These are phyloP conservation scores for cucumber (Cucumis sativus) DNA, from an alignment of 306 rosid species.

Conservation along the genomic window DNA sequence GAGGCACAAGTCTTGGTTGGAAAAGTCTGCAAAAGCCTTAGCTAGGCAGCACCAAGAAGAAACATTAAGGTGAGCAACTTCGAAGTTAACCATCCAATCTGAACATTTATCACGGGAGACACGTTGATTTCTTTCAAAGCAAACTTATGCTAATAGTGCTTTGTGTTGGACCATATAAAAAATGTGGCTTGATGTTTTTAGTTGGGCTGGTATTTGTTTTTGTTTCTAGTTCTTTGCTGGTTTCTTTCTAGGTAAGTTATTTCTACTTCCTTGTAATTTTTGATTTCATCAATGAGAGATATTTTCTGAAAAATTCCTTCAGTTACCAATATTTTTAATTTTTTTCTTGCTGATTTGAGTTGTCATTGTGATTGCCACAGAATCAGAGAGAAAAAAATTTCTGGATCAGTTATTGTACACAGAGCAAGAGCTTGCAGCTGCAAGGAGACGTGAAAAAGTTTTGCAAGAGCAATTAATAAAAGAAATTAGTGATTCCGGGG, in stretches of 20 bases:
- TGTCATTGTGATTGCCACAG: constrained; percentile 26
- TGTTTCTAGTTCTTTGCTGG: background rate
- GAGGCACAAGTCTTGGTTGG: too few relatives aligned
- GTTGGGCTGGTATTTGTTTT: background rate
- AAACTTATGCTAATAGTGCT: too few relatives aligned
- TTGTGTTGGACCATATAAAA: too few relatives aligned
- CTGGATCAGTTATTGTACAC: constrained; percentile 44
- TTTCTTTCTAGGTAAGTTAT: background rate
- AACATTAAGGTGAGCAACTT: too few relatives aligned
- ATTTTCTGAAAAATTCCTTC: background rate
- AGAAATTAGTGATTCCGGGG: constrained; percentile 54
- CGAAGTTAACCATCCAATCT: too few relatives aligned
- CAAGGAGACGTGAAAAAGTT: constrained; percentile 64
- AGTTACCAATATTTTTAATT: background rate
- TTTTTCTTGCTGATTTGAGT: background rate
- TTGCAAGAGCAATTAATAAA: constrained; percentile 69
- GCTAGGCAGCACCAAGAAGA: too few relatives aligned
- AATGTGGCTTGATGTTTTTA: background rate
- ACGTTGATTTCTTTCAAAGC: too few relatives aligned
- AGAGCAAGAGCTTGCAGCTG: constrained; percentile 85
- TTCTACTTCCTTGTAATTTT: background rate
- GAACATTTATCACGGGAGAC: too few relatives aligned
- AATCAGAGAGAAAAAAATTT: constrained; percentile 56
- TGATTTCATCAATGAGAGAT: background rate
- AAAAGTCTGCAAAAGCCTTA: too few relatives aligned